phyloP scores from a whole-genome alignment of 768 basidiomycete genomes.

The Lanmaoa pseudosensibilis region DNA sequence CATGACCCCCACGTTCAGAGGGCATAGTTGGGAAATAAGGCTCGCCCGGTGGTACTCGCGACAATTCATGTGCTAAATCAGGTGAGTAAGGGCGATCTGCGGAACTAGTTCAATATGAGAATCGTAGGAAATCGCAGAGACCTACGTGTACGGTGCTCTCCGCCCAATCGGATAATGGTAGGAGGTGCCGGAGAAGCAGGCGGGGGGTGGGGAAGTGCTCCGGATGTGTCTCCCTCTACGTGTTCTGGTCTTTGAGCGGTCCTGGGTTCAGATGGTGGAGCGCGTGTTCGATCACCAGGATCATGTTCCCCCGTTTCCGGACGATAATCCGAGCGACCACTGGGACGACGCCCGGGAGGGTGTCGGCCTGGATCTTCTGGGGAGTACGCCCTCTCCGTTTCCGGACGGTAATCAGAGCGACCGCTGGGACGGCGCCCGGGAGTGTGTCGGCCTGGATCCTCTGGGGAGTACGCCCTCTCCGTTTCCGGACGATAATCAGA shows the following conservation, averaged over 20 bases:
- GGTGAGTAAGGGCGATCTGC: slow-evolving; percentile 21
- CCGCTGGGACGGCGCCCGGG: slow-evolving; percentile 14
- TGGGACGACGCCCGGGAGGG: slow-evolving; percentile 9
- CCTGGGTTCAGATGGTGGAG: slow-evolving; percentile 10
- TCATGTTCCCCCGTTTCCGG: slow-evolving; percentile 14
- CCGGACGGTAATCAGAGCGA: slow-evolving; percentile 12
- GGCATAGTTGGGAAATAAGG: slow-evolving; percentile 12
- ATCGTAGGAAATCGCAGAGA: neutral
- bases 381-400: slow-evolving; percentile 1
- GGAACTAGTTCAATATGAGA: slow-evolving; percentile 6
- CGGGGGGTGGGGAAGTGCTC: slow-evolving; percentile 1
- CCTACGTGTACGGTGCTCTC: slow-evolving; percentile 21
- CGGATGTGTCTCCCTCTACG: slow-evolving; percentile 9
- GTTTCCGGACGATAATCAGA: neutral
- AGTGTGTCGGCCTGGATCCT: slow-evolving; percentile 4
- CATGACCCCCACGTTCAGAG: slow-evolving; percentile 5
- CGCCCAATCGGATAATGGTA: slow-evolving; percentile 32
- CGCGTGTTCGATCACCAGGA: slow-evolving; percentile 13
- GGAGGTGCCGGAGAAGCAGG: slow-evolving; percentile 26
- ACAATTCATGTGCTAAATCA: slow-evolving; percentile 6
- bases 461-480: slow-evolving; percentile 7
- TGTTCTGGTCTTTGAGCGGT: slow-evolving; percentile 8
- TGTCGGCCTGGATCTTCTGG: slow-evolving; percentile 12
- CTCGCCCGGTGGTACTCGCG: slow-evolving; percentile 10
- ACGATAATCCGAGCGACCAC: slow-evolving; percentile 13